Evolutionary conservation across 2,329 filamentous ascomycete genomes (phyloP).

Genomic region (Colletotrichum sp.): DNA sequence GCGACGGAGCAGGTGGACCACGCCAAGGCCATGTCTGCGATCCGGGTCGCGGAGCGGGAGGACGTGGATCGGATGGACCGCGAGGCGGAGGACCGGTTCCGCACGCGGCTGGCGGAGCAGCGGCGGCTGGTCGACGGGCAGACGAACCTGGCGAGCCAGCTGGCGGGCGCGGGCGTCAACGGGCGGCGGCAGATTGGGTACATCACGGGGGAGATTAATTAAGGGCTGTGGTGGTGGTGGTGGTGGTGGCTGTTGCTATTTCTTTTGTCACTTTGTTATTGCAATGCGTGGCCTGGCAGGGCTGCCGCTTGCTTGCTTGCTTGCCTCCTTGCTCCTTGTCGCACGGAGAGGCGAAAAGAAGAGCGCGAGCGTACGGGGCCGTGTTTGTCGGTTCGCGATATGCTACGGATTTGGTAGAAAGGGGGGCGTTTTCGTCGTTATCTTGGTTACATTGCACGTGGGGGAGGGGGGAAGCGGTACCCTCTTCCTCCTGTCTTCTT

Average conservation of each 20-base stretch:
- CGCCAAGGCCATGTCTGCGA: constrained; percentile 53
- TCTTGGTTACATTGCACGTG: neutral
- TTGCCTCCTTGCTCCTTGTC: neutral
- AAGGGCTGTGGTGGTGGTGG: neutral
- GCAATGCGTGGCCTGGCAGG: neutral
- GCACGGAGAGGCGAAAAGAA: neutral
- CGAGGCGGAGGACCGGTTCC: constrained; percentile 49
- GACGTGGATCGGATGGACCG: constrained; percentile 55
- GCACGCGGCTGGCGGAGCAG: constrained; percentile 54
- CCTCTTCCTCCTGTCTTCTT: neutral
- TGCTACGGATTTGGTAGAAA: constrained; percentile 1
- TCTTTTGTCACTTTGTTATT: neutral
- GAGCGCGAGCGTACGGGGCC: neutral
- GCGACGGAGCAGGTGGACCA: constrained; percentile 52
- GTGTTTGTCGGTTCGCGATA: neutral
- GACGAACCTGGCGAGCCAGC: constrained; percentile 39
- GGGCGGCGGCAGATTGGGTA: constrained; percentile 60
- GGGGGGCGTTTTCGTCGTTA: neutral
- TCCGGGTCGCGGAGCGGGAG: constrained; percentile 56
- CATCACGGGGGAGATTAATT: constrained; percentile 57
- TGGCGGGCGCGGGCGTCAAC: constrained; percentile 35
- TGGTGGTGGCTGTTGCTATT: neutral
- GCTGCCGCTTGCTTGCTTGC: neutral
- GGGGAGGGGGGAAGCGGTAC: neutral
- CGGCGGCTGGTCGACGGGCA: constrained; percentile 54